Evolutionary conservation across 2,329 filamentous ascomycete genomes (phyloP).

Genomic region (Nemania diffusa): DNA sequence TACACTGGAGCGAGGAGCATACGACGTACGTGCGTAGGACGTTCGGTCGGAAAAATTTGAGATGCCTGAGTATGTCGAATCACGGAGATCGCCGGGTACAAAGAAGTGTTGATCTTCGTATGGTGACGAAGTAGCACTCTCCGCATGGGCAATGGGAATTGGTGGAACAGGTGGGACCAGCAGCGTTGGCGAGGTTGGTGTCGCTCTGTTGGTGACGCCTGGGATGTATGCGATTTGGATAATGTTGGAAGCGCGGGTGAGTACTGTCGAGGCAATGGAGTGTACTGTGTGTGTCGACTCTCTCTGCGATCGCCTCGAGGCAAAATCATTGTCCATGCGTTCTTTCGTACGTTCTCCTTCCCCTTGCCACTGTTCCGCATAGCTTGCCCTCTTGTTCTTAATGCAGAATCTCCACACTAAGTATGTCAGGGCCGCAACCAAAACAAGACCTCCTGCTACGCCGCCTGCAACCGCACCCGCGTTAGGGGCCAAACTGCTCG

Average conservation of each 20-base stretch:
- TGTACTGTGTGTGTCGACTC: slow-evolving; percentile 86
- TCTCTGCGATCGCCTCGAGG: slow-evolving; percentile 68
- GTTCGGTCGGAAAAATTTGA: slow-evolving; percentile 71
- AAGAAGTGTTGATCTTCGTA: slow-evolving; percentile 90
- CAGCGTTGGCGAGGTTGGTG: slow-evolving; percentile 81
- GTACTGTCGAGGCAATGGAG: slow-evolving; percentile 93
- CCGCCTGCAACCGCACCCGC: slow-evolving; percentile 90
- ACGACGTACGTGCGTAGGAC: slow-evolving; percentile 68
- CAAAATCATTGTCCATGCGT: slow-evolving; percentile 45
- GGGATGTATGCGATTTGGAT: slow-evolving; percentile 99
- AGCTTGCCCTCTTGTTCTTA: slow-evolving; percentile 76
- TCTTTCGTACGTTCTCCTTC: slow-evolving; percentile 62
- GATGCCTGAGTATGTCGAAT: slow-evolving; percentile 87
- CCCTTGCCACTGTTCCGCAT: slow-evolving; percentile 67
- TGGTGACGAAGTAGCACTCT: slow-evolving; percentile 64
- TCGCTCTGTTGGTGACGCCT: slow-evolving; percentile 91
- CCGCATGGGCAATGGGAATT: slow-evolving; percentile 76
- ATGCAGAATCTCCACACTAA: slow-evolving; percentile 89
- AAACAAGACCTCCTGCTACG: slow-evolving; percentile 84
- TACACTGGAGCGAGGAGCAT: slow-evolving; percentile 75
- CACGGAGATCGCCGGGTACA: slow-evolving; percentile 87
- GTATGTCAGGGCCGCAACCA: slow-evolving; percentile 79
- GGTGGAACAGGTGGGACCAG: slow-evolving; percentile 94
- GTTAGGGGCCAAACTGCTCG: slow-evolving; percentile 63
- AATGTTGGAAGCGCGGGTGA: slow-evolving; percentile 96